Percentiles rank a stretch among this genome's conserved stretches.
Evolutionary conservation across 192 early-diverging fungal species (phyloP).

Genomic region (Backusella tarrabulga): DNA sequence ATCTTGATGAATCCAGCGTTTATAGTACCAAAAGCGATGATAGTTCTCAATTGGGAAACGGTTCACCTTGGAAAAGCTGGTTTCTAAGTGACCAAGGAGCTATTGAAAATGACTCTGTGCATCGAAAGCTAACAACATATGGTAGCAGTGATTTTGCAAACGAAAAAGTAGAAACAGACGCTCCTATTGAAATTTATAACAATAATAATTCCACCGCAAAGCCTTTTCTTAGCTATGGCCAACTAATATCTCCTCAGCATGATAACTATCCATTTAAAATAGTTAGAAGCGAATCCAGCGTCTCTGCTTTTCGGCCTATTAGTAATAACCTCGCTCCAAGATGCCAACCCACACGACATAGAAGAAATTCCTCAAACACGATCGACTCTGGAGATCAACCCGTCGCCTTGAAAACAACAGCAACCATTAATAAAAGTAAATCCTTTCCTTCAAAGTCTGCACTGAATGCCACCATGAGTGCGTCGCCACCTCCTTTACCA

Average conservation of each 20-base stretch:
- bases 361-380: not conserved
- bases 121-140: not conserved
- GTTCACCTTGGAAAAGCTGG: slow-evolving; percentile 4
- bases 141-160: not conserved
- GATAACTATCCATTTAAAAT: not conserved
- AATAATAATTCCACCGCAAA: not conserved
- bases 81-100: slow-evolving; percentile 3
- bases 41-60: not conserved
- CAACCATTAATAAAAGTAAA: slow-evolving; percentile 11
- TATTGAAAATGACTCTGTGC: not conserved
- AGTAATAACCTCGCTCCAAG: slow-evolving; percentile 28
- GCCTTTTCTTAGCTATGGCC: not conserved
- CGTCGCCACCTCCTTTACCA: not conserved
- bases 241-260: not conserved
- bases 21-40: not conserved
- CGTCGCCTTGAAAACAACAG: not conserved
- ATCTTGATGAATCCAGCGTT: not conserved
- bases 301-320: slow-evolving; percentile 30
- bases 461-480: not conserved
- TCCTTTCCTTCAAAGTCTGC: slow-evolving; percentile 2
- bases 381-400: not conserved
- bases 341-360: not conserved
- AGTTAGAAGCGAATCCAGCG: slow-evolving; percentile 25
- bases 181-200: not conserved
- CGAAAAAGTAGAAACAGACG: slow-evolving; percentile 10